These are phyloP conservation scores for Kodamaea suecica DNA, from an alignment of 1,139 yeast genomes.

Conservation along the genomic window DNA sequence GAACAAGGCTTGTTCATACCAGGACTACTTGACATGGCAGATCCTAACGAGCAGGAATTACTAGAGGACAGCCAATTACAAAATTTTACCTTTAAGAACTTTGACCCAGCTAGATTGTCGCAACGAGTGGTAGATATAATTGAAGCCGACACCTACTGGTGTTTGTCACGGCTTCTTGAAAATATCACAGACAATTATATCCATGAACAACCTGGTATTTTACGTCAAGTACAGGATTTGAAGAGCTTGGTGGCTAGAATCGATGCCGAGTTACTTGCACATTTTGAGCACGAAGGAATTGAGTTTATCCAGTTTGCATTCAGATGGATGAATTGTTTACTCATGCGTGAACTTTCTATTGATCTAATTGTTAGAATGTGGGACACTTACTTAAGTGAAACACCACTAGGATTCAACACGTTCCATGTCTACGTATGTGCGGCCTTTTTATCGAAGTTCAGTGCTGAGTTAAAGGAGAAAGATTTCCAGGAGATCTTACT, in stretches of 20 bases:
- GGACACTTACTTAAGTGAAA: constrained; percentile 94
- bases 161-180: constrained; percentile 82
- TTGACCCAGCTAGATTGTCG: constrained; percentile 66
- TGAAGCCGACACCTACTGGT: constrained; percentile 98
- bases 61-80: constrained; percentile 26
- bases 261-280: constrained; percentile 68
- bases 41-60: constrained; percentile 27
- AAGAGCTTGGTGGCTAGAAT: constrained; percentile 76
- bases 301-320: constrained; percentile 94
- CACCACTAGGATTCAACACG: constrained; percentile 82
- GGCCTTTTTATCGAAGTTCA: constrained; percentile 90
- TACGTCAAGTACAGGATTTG: constrained; percentile 82
- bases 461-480: constrained; percentile 72
- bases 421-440: constrained; percentile 98
- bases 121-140: constrained; percentile 42
- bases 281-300: constrained; percentile 74
- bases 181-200: constrained; percentile 96
- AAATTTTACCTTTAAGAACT: constrained; percentile 31
- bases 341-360: constrained; percentile 89
- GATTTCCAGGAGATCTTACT: constrained; percentile 93
- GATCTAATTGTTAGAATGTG: constrained; percentile 87
- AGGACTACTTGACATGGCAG: constrained; percentile 31
- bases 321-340: constrained; percentile 97
- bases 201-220: constrained; percentile 96
- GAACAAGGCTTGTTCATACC: constrained; percentile 36